phyloP scores from a whole-genome alignment of 192 early-diverging fungal species.

The Coemansia sp. region DNA sequence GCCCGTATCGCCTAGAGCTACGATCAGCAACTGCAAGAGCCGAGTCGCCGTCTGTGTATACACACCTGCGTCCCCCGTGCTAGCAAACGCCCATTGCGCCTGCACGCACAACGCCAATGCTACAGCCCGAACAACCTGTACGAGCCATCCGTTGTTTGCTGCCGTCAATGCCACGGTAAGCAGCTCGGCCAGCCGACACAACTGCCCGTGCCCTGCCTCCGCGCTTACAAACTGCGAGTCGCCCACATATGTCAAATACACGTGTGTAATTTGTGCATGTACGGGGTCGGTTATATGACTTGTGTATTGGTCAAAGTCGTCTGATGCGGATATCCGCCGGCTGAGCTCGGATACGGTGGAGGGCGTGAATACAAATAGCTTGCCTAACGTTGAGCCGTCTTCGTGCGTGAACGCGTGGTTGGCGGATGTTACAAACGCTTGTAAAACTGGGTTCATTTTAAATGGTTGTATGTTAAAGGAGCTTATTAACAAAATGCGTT shows the following conservation, averaged over 20 bases:
- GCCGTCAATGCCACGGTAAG: constrained; percentile 18
- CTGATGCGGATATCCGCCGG: constrained; percentile 18
- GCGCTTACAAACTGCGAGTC: constrained; percentile 11
- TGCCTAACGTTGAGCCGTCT: constrained; percentile 32
- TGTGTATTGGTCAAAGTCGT: constrained; percentile 39
- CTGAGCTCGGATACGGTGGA: constrained; percentile 15
- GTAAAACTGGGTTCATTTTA: constrained; percentile 22
- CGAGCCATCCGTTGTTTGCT: constrained; percentile 32
- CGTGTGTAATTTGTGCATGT: constrained; percentile 30
- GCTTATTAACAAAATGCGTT: too few species aligned
- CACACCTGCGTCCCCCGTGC: constrained; percentile 16
- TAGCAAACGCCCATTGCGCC: constrained; percentile 14
- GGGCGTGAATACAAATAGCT: constrained; percentile 43
- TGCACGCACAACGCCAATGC: constrained; percentile 31
- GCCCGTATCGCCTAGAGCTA: constrained; percentile 30
- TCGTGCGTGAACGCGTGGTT: constrained; percentile 33
- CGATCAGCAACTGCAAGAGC: constrained; percentile 34
- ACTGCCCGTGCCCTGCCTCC: constrained; percentile 14
- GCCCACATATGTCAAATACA: constrained; percentile 40
- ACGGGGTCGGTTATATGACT: constrained; percentile 16
- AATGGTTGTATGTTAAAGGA: too few species aligned
- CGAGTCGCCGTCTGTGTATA: constrained; percentile 42
- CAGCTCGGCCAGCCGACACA: constrained; percentile 30
- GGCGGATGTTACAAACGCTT: constrained; percentile 39
- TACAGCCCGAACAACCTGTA: constrained; percentile 27